Base-by-base conservation (phyloP, 345 rosid species). In the Syzygium aqueum region DNA sequence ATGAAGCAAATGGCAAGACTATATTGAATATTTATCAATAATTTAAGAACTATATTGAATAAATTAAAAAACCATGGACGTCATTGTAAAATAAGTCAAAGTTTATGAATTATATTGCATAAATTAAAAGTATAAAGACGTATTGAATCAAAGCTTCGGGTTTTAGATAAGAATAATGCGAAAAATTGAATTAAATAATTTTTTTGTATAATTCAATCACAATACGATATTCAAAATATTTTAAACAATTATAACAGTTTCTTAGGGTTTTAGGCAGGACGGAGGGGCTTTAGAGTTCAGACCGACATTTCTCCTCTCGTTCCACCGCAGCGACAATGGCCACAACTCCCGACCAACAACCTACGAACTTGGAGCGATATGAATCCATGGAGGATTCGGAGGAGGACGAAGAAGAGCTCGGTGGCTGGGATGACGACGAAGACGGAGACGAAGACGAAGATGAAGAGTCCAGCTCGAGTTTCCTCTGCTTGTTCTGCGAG, bases 401-500 rank as follows among this genome's bases (percentile, higher is more conserved):
- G 61, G 90, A 88, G 8, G 88, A 85, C 30, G 88, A 84, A 50
- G 89, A 89, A 11, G 88, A 37, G 33, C 22, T 53, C 56, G 78
- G 33, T 61, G 93, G 90, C 8, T 89, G 88, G 13, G 94, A 96
- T 92, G 93, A 90, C 27, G 97, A 93, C n/a, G 92, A 95, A 93
- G 85, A 93, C n/a, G 92, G 94, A 93, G 85, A 86, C 85, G 96
- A 91, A 59, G 93, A 90, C 7, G 96, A 86, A 7, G 90, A 87
- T 8, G 93, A 88, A 2, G 91, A 86, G 17, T 91, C 83, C n/a
- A 94, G 89, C 37, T 89, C 92, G 28, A 91, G 88, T 86, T 92
- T 94, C 51, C 77, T 87, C 11, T 95, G 99, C 86, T 89, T 96
- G 87, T 96, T 96, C 86, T 94, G 96, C 53, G 96, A 94, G 51